Conservation (phyloP, 805 yeast genomes). For the Pichia californica region DNA sequence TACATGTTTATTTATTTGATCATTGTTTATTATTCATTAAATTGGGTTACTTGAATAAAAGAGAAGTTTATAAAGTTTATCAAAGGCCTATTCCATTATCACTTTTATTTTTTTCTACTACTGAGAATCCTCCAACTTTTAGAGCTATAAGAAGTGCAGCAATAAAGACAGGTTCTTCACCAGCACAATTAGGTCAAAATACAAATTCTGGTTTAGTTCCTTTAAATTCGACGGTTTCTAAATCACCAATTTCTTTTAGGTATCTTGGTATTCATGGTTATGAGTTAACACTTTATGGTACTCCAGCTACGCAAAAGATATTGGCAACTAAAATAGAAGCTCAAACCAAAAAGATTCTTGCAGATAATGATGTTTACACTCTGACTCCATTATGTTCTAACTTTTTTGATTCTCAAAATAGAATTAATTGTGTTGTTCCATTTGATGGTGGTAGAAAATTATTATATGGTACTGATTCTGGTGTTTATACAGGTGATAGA, state of each 20-base stretch:
- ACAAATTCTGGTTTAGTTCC: constrained; percentile 14
- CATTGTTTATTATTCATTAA: constrained; percentile 82
- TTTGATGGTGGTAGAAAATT: constrained; percentile 91
- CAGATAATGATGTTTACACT: constrained; percentile 72
- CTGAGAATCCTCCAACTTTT: constrained; percentile 70
- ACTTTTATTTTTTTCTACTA: constrained; percentile 62
- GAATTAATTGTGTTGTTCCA: constrained; percentile 87
- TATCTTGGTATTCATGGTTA: constrained; percentile 51
- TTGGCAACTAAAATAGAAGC: constrained; percentile 71
- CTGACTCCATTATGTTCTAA: constrained; percentile 67
- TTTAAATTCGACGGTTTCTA: constrained; percentile 24
- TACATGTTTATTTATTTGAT: constrained; percentile 83
- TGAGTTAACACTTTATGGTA: constrained; percentile 46
- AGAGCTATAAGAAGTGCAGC: constrained; percentile 38
- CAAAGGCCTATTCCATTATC: constrained; percentile 85
- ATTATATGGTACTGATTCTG: constrained; percentile 86
- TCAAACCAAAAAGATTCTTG: constrained; percentile 71
- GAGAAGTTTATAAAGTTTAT: constrained; percentile 87
- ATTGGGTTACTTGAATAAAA: constrained; percentile 77
- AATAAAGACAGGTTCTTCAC: constrained; percentile 28
- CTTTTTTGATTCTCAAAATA: constrained; percentile 65
- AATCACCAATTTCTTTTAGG: constrained; percentile 44
- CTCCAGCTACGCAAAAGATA: constrained; percentile 65
- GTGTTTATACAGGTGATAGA: constrained; percentile 76
- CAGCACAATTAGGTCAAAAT: constrained; percentile 23